phyloP scores from a whole-genome alignment of 1,284 basidiomycete species.

The Rhodotorula glutinis region DNA sequence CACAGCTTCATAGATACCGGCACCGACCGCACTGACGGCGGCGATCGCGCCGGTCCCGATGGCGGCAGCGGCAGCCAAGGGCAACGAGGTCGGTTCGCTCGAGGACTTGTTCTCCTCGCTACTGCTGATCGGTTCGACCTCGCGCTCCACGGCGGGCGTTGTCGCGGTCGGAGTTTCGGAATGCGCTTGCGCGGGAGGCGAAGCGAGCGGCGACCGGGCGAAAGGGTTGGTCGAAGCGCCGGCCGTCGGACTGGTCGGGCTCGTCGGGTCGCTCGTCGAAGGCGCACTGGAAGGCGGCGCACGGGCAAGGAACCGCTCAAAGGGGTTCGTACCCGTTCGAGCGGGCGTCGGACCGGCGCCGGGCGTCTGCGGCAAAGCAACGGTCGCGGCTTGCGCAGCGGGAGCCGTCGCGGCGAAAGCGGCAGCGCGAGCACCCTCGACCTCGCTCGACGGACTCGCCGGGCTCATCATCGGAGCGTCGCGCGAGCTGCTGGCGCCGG shows the following conservation, averaged over 20 bases:
- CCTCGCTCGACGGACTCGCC: not conserved
- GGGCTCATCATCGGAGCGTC: not conserved
- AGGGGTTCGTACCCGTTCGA: slow-evolving; percentile 69
- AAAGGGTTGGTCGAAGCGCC: slow-evolving; percentile 17
- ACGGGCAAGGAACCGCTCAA: slow-evolving; percentile 65
- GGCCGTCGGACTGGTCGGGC: slow-evolving; percentile 1
- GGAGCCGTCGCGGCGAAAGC: slow-evolving; percentile 46
- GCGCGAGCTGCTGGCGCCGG: not conserved
- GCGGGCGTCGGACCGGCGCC: slow-evolving; percentile 49
- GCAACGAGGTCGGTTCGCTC: slow-evolving; percentile 12
- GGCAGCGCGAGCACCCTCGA: slow-evolving; percentile 30
- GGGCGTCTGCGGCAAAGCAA: slow-evolving; percentile 68
- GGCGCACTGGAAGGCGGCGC: slow-evolving; percentile 4
- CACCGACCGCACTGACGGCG: slow-evolving; percentile 44
- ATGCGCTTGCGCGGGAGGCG: not conserved
- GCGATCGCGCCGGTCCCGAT: slow-evolving; percentile 46
- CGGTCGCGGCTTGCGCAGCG: slow-evolving; percentile 53
- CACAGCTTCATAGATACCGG: slow-evolving; percentile 21
- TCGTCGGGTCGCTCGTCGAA: slow-evolving; percentile 29
- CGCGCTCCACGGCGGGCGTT: not conserved
- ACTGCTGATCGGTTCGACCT: not conserved
- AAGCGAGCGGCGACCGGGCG: slow-evolving; percentile 3
- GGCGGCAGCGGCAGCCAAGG: slow-evolving; percentile 42
- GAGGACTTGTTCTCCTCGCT: not conserved
- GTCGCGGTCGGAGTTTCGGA: not conserved